These are phyloP conservation scores for Cercophora newfieldiana DNA, from an alignment of 495 filamentous ascomycete species.

Conservation along the genomic window DNA sequence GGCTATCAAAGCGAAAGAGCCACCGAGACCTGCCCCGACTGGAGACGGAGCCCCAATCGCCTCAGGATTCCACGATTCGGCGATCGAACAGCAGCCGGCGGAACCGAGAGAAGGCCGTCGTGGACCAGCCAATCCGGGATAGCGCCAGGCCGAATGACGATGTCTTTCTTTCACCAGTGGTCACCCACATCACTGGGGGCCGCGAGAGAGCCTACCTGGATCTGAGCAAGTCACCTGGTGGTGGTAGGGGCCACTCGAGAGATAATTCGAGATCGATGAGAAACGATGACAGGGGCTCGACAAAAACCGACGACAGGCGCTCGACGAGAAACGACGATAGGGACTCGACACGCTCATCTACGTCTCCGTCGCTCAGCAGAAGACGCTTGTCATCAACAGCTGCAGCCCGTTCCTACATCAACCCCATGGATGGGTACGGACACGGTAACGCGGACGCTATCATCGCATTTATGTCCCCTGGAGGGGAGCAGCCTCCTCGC, in stretches of 20 bases:
- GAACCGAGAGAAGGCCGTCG: slow-evolving; percentile 24
- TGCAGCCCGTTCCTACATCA: slow-evolving; percentile 11
- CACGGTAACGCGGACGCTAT: slow-evolving; percentile 23
- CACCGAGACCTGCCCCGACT: slow-evolving; percentile 41
- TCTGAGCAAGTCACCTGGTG: slow-evolving; percentile 7
- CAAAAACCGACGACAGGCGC: slow-evolving; percentile 19
- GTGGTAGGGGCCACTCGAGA: slow-evolving; percentile 20
- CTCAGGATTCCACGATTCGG: slow-evolving; percentile 17
- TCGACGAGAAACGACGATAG: slow-evolving; percentile 21
- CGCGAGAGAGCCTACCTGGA: slow-evolving; percentile 45
- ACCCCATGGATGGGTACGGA: slow-evolving; percentile 11
- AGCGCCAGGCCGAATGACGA: slow-evolving; percentile 27
- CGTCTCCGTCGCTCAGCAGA: slow-evolving; percentile 12
- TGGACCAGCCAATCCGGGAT: slow-evolving; percentile 24
- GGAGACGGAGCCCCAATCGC: slow-evolving; percentile 28
- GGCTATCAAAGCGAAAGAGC: slow-evolving; percentile 36
- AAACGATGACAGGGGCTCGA: slow-evolving; percentile 24
- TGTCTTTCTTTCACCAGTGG: slow-evolving; percentile 35
- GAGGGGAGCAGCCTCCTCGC: slow-evolving; percentile 18
- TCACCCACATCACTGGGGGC: slow-evolving; percentile 37
- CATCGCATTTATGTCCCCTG: slow-evolving; percentile 34
- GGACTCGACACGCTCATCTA: slow-evolving; percentile 18
- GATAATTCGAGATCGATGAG: slow-evolving; percentile 16
- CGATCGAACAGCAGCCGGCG: slow-evolving; percentile 26
- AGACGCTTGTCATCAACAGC: slow-evolving; percentile 22